A percentile compares a stretch with the other conserved stretches of the same genome.
Conservation (phyloP, 179 eudicot genomes). For the Beta corolliflora region DNA sequence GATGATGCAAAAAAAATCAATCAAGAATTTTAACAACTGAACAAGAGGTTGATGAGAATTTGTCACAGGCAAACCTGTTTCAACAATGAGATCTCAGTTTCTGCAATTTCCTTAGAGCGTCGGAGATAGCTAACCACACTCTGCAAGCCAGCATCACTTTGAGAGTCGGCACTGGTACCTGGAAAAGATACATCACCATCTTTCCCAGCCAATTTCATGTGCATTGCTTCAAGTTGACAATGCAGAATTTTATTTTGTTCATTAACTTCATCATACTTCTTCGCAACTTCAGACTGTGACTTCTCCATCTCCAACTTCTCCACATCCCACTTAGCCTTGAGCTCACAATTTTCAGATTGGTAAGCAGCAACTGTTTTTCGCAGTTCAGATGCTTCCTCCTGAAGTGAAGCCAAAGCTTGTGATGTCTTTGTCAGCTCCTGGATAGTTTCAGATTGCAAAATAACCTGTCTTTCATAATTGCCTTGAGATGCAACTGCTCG, state of each 20-base stretch:
- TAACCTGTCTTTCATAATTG: slow-evolving; percentile 96
- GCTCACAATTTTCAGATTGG: slow-evolving; percentile 69
- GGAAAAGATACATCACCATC: slow-evolving; percentile 54
- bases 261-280: slow-evolving; percentile 68
- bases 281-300: slow-evolving; percentile 63
- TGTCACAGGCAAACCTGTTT: slow-evolving; percentile 54
- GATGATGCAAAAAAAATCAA: not conserved
- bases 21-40: not conserved
- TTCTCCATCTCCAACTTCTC: slow-evolving; percentile 70
- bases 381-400: slow-evolving; percentile 69
- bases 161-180: slow-evolving; percentile 37
- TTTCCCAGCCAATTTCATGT: slow-evolving; percentile 77
- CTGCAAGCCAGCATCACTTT: slow-evolving; percentile 68
- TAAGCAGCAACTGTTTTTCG: slow-evolving; percentile 58
- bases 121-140: slow-evolving; percentile 87
- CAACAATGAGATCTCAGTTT: slow-evolving; percentile 88
- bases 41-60: no score
- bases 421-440: slow-evolving; percentile 97
- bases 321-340: slow-evolving; percentile 71
- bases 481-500: slow-evolving; percentile 67
- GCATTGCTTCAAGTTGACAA: slow-evolving; percentile 78
- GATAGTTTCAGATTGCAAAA: slow-evolving; percentile 89
- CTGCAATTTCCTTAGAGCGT: slow-evolving; percentile 94
- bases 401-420: slow-evolving; percentile 62
- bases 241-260: slow-evolving; percentile 93